Evolutionary conservation across 2,329 filamentous ascomycete genomes (phyloP), one percentile per base, ranked within the genome.

Genomic region (Simplicillium sp.): DNA sequence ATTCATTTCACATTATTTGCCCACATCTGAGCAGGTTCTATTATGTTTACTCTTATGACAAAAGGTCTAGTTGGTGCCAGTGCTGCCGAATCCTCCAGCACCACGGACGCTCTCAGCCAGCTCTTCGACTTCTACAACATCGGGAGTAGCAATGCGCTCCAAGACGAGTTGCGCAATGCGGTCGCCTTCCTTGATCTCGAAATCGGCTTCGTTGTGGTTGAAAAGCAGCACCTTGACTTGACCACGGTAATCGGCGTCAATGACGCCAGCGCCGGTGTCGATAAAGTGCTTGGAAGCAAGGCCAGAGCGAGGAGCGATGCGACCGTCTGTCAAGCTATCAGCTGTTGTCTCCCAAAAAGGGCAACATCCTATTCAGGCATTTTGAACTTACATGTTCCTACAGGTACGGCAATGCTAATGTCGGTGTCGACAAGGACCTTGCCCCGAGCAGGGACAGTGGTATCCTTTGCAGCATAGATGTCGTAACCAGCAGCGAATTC

Each of bases 171-270:
- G 92, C 34, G 92, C 94, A 55, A 98, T 71, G 40, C 92, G 83
- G 64, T 98, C 92, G 38, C 90, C 90, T 57, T 84, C 80, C 55
- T 83, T 82, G 50, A 98, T 71, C 48, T 66, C 71, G 57, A 94
- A 97, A 59, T 95, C 88, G 33, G 67, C 65, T 38, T 95, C 88
- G 39, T 75, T 75, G 62, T 94, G 82, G 68, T 98, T 98, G 64
- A 97, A 97, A 39, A 98, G 77, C 50, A 98, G 73, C 18, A 98
- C 84, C 71, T 94, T 95, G 54, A 98, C 83, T 51, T 85, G 85
- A 15, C 92, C 92, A 29, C 92, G 78, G 70, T 98, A 98, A 65
- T 98, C 92, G 29, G 90, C 89, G 62, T 98, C 92, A 54, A 98
- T 97, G 48, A 98, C 92, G 41, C 92, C 92, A 0, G 92, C 92